Evolutionary conservation across 306 rosid species (phyloP), one percentile per base, ranked within the genome.

Genomic region (Trifolium repens): DNA sequence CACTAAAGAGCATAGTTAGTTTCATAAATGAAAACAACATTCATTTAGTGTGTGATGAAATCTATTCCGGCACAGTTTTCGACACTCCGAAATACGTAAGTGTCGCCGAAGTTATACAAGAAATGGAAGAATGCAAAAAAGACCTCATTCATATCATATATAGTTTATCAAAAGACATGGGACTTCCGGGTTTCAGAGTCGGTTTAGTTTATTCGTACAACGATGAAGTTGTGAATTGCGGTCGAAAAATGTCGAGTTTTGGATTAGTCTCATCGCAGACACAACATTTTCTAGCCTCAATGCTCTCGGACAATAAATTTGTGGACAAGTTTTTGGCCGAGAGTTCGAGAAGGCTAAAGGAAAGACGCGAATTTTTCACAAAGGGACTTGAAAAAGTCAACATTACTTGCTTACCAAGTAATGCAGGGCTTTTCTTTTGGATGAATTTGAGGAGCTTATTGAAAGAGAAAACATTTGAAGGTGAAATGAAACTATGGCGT

Each of bases 81-180:
- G 54, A 44, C 46, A 12, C 84, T 9, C 90, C 96, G 0, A 37
- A 2, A 7, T 91, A 81, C 65, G 82, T 78, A 5, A 89, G 96
- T 76, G 77, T 94, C 8, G 47, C 96, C 0, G 96, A 94, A 54
- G 70, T 94, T 44, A 57, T 94, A 1, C 71, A 78, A 67, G 88
- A 87, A 3, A 72, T 85, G 12, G 86, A 77, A 10, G n/a, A 37
- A 0, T 79, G 84, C 83, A 89, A 90, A 19, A 75, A 52, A 0
- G 85, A 94, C 2, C 89, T 94, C 43, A 81, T 94, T 73, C 98
- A 94, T 85, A 81, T 91, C 5, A 82, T 92, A 17, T 91, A 86
- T 42, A 90, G 97, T 44, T 69, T 94, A 75, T 94, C 98, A 2
- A 91, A 94, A 70, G 98, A 91, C 72, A 78, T 94, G 97, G 98